phyloP scores from a whole-genome alignment of 1,284 basidiomycete species.

The Leccinum glutinopallens region DNA sequence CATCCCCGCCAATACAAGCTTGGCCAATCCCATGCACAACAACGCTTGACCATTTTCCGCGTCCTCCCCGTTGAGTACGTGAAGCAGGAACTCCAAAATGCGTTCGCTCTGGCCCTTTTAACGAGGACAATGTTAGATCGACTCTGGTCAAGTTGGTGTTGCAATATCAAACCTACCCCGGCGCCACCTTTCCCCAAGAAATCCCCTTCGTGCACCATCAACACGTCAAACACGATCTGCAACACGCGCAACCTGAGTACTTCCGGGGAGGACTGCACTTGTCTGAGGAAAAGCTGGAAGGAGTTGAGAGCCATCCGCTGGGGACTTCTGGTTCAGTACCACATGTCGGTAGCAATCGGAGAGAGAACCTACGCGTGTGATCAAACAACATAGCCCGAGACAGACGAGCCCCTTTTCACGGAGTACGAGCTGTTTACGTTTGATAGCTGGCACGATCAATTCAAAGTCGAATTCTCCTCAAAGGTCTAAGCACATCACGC shows the following conservation, averaged over 20 bases:
- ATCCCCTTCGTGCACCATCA: conserved; percentile 87
- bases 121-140: conserved; percentile 1
- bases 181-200: conserved; percentile 63
- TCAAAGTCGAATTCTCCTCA: conserved; percentile 95
- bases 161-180: conserved; percentile 40
- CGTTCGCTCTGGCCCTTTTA: conserved; percentile 57
- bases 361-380: conserved; percentile 63
- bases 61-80: conserved; percentile 76
- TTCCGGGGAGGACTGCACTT: conserved; percentile 78
- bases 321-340: conserved; percentile 1
- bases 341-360: not conserved
- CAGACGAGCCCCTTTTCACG: conserved; percentile 87
- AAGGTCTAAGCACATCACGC: conserved; percentile 57
- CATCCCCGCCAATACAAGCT: conserved; percentile 87
- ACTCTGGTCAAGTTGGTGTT: not conserved
- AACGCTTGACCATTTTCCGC: conserved; percentile 78
- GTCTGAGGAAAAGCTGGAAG: conserved; percentile 88
- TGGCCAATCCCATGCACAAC: conserved; percentile 84
- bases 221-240: conserved; percentile 87
- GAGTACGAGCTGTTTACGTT: conserved; percentile 81
- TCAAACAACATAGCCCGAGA: conserved; percentile 89
- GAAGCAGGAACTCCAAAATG: conserved; percentile 76
- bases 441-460: conserved; percentile 89
- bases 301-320: conserved; percentile 90
- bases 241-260: conserved; percentile 81